Conservation (phyloP, 306 rosid species). For the Purshia tridentata region DNA sequence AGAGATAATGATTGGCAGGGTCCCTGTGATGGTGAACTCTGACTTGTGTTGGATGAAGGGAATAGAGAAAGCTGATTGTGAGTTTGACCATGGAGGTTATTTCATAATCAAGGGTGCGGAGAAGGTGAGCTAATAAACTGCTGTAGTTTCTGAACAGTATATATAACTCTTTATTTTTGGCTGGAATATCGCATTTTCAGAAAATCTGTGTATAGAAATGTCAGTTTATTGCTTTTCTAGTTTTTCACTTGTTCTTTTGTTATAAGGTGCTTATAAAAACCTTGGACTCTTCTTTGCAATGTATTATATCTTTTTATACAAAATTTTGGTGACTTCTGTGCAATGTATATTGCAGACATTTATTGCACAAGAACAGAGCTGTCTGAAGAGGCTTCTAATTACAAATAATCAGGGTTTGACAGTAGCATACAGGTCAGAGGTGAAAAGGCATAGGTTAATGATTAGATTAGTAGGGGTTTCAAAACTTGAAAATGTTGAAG, state of each 20-base stretch:
- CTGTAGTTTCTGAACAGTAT: constrained; percentile 1
- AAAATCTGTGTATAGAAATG: not conserved
- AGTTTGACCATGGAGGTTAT: constrained; percentile 90
- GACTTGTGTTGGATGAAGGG: constrained; percentile 87
- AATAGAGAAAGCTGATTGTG: constrained; percentile 70
- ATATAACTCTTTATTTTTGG: not conserved
- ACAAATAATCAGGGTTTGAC: constrained; percentile 55
- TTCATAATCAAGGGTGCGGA: constrained; percentile 91
- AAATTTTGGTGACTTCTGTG: constrained; percentile 13
- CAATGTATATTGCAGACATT: constrained; percentile 60
- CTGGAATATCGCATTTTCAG: not conserved
- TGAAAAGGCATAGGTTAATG: constrained; percentile 73
- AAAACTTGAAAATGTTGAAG: constrained; percentile 48
- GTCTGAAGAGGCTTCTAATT: constrained; percentile 74
- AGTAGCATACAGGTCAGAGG: constrained; percentile 64
- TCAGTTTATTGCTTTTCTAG: not conserved
- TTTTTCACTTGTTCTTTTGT: not conserved
- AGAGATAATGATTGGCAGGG: constrained; percentile 65
- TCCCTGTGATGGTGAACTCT: constrained; percentile 95
- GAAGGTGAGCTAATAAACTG: constrained; percentile 51
- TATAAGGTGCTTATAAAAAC: not conserved
- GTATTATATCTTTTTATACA: not conserved
- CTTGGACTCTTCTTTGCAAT: not conserved
- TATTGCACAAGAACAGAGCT: constrained; percentile 87
- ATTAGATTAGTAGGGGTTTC: constrained; percentile 55